Evolutionary conservation across 176 grass and related monocot genomes (phyloP), one percentile per base, ranked within the genome.

Genomic region (Aegilops longissima): DNA sequence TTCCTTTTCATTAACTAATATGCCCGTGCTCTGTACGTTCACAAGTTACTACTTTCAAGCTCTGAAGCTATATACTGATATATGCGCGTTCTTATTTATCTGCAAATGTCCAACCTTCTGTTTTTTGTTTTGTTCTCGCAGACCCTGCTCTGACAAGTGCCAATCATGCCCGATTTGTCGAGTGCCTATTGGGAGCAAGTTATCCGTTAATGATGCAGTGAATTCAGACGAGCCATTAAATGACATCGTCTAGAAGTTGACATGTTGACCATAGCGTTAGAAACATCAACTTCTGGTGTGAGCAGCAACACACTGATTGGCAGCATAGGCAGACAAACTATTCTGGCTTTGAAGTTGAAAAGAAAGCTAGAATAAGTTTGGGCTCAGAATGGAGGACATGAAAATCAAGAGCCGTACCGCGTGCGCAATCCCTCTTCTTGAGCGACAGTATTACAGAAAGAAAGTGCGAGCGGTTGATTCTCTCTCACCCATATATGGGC

Each of bases 131-230:
- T 65, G 39, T 30, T 51, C 21, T 78, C 84, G 83, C 80, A 95
- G 90, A 82, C 10, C 64, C 5, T 95, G 88, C 76, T 88, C 86
- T 64, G 44, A 78, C 66, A 92, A 82, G 65, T 95, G 93, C 42
- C 80, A 44, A 10, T 84, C 78, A 58, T 95, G 93, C 70, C 90
- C 90, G 13, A 92, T 95, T 63, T 95, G 88, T 34, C 88, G 88
- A 69, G 78, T 92, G 29, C 44, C 66, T 12, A 86, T 95, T 21
- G 83, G 87, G 83, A 85, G 63, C 31, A 87, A 68, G n/a, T 63
- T 90, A 52, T 49, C 56, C 49, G 65, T 90, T 77, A 38, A 78
- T 79, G 85, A 90, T 82, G 71, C 82, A 12, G 31, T 54, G 27
- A 77, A 47, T 61, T 71, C 77, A 88, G 2, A 64, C 25, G 73